Evolutionary conservation across 2,329 filamentous ascomycete genomes (phyloP), one percentile per base, ranked within the genome.

Genomic region (Neonectria hederae): DNA sequence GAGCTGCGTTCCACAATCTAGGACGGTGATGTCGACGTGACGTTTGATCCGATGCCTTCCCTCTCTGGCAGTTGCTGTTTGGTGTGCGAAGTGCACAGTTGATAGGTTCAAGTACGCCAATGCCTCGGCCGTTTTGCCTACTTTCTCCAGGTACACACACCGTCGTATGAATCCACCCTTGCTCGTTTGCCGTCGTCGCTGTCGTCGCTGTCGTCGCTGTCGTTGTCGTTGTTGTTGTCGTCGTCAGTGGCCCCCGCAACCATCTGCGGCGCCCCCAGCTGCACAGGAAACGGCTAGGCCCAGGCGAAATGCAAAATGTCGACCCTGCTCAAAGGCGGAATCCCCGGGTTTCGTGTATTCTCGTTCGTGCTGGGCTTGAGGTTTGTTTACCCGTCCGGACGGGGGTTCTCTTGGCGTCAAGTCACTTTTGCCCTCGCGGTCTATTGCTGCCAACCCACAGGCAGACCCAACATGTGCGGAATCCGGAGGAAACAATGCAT

Each of bases 401-500:
- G 19, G 21, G 9, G 40, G n/a, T n/a, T 42, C 8, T 48, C 19
- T n/a, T 38, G 42, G 42, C 21, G 43, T 49, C 32, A 35, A 35
- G 13, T 28, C 21, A 17, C 40, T 38, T 40, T 38, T 26, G 40
- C 24, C 22, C 21, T 42, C 59, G 54, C 46, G 45, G n/a, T 46
- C 35, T 22, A 26, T n/a, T 48, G 43, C 8, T 52, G 54, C 42
- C 2, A 59, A 13, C 40, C 49, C 55, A 24, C 35, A 9, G 35
- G 32, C 35, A 9, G 35, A 40, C 5, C 35, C 17, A 40, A 35
- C 48, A 53, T 58, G 40, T 59, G 48, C 42, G 32, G 49, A 46
- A 59, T 63, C 54, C 49, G 43, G 43, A 54, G 49, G 19, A 22
- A 48, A 54, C 14, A 22, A 48, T 49, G 49, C 54, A 54, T 43